Evolutionary conservation across 306 rosid genomes (phyloP), one percentile per base, ranked within the genome.

Genomic region (Quillaja saponaria): DNA sequence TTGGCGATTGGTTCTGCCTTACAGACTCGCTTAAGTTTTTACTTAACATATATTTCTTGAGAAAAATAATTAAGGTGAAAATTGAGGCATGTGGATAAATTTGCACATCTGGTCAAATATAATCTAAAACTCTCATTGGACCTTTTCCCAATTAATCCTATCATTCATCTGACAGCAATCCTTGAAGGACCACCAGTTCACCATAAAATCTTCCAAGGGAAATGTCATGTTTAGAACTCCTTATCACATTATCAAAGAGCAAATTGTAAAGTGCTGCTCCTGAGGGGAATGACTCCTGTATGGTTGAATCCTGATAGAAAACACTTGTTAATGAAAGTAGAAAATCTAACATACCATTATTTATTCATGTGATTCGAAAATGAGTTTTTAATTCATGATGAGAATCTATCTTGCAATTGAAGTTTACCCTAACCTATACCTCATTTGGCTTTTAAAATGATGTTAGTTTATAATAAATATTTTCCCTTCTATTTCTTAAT

Each of bases 121-220:
- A 20, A 60, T 51, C 8, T 42, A 61, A 45, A 61, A 54, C n/a
- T n/a, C n/a, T n/a, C n/a, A n/a, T n/a, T n/a, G n/a, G n/a, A n/a
- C n/a, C n/a, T 34, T 70, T 56, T 39, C 7, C 46, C 34, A 11
- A 45, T 15, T 1, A 33, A 46, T 53, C 55, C 2, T 15, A 19
- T 60, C 34, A 31, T 61, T 39, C 55, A 61, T 46, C 44, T 61
- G 31, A 61, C 14, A 16, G 55, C 7, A 37, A 47, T 16, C 15
- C 60, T 11, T 61, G 48, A 50, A 60, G 35, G 19, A 28, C 58
- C 13, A 31, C 60, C 59, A 21, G 52, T 54, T 62, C 35, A 4
- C 47, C 18, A 18, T 46, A 45, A 33, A 52, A 38, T 17, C 13
- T 38, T 54, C 6, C 31, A 19, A 48, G 13, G 48, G 48, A 42